phyloP scores from a whole-genome alignment of 2,329 filamentous ascomycete genomes.

The Ceratocystiopsis brevicomis region DNA sequence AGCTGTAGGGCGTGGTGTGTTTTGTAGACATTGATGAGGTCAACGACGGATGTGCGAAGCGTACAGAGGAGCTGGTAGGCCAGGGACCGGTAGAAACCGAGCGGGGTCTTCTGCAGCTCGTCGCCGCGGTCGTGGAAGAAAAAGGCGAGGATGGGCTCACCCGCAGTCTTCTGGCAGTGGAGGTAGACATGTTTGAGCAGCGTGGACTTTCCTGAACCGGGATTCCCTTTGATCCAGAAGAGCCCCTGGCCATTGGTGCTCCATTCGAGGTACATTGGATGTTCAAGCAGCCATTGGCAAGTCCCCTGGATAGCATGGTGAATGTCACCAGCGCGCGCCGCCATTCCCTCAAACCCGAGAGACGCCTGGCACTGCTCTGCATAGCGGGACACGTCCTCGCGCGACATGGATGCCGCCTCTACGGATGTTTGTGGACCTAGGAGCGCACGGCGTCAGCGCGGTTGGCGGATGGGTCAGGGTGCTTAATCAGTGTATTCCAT shows the following conservation, averaged over 20 bases:
- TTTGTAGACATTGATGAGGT: slow-evolving; percentile 3
- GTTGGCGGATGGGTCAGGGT: too few relatives aligned
- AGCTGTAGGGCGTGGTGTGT: too few relatives aligned
- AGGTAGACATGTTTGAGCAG: slow-evolving; percentile 16
- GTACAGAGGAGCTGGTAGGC: slow-evolving; percentile 16
- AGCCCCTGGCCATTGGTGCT: slow-evolving; percentile 8
- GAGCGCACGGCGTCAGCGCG: too few relatives aligned
- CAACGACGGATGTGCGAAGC: slow-evolving; percentile 6
- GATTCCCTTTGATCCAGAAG: slow-evolving; percentile 22
- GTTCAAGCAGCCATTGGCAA: background rate
- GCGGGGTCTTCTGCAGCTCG: slow-evolving; percentile 14
- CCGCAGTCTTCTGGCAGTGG: background rate
- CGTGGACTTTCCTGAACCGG: slow-evolving; percentile 12
- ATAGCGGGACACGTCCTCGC: too few relatives aligned
- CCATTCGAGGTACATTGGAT: slow-evolving; percentile 9
- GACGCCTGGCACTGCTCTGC: too few relatives aligned
- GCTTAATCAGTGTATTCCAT: too few relatives aligned
- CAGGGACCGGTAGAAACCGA: slow-evolving; percentile 18
- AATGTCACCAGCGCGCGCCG: background rate
- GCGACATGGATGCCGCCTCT: too few relatives aligned
- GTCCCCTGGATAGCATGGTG: background rate
- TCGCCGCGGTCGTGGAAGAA: slow-evolving; percentile 19
- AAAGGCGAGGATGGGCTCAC: slow-evolving; percentile 13
- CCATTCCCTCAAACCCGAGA: background rate
- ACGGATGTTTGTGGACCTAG: too few relatives aligned